These are phyloP conservation scores for Cruciata laevipes DNA, from an alignment of 257 asterid species.

Conservation along the genomic window DNA sequence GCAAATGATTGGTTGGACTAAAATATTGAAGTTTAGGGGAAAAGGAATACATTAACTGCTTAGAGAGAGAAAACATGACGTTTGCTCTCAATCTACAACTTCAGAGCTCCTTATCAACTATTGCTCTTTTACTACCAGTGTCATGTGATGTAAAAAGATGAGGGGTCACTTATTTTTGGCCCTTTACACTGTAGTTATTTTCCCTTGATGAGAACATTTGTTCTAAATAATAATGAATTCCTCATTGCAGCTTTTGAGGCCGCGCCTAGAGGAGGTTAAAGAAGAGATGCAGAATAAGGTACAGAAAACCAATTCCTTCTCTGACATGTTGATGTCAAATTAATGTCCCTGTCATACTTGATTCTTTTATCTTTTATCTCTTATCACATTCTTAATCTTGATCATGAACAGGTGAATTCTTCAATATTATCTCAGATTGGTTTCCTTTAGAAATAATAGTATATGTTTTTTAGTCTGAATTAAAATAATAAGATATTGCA, in stretches of 20 bases:
- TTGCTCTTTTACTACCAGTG: too few relatives aligned
- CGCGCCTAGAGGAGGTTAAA: slow-evolving; percentile 59
- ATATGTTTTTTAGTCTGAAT: not conserved
- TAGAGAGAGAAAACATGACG: too few relatives aligned
- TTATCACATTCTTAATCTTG: not conserved
- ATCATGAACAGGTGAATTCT: not conserved
- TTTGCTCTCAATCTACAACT: not conserved
- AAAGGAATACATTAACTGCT: too few relatives aligned
- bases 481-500: too few relatives aligned
- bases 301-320: slow-evolving; percentile 18
- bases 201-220: slow-evolving; percentile 1
- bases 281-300: slow-evolving; percentile 77
- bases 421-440: too few relatives aligned
- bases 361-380: not conserved
- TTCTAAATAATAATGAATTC: slow-evolving; percentile 17
- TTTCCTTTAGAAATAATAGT: not conserved
- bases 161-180: not conserved
- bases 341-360: not conserved
- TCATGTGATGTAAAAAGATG: not conserved
- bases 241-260: slow-evolving; percentile 63
- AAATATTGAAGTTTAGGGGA: too few relatives aligned
- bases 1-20: not conserved
- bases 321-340: slow-evolving; percentile 5
- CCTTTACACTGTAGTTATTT: not conserved
- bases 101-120: not conserved